Evolutionary conservation across 148 eudicot species (phyloP), one percentile per base, ranked within the genome.

Genomic region (Dianthus caryophyllus): DNA sequence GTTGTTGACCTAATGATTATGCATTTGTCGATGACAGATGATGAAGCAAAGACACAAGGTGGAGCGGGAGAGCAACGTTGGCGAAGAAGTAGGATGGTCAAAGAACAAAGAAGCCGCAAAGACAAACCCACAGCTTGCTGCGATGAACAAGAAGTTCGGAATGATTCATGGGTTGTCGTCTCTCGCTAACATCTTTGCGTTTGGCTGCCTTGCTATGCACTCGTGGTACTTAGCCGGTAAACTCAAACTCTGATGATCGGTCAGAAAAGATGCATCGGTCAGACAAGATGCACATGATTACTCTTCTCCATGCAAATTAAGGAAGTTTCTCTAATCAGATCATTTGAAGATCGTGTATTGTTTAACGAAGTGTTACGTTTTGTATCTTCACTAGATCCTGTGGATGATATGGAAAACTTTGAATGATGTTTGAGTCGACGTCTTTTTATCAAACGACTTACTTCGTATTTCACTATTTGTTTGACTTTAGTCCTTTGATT

Each of bases 121-220:
- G 82, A 57, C 43, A 11, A 87, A 89, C 79, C 89, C 96, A 60
- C 76, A 87, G 76, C 91, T 92, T 30, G 88, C 84, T 33, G 84
- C 88, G 0, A 89, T 94, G 92, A 94, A 94, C 93, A 94, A 94
- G 89, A 90, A 90, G 76, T 94, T 94, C 39, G 99, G 97, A 27
- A 94, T 86, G 97, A 83, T 90, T 73, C 99, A 94, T 41, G 97
- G 97, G 27, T 71, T 94, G 53, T 86, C 99, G 29, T 86, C 96
- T 57, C 82, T 90, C 4, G 90, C 97, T 24, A 90, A 88, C 80
- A 85, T 94, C 20, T 25, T 88, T n/a, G 70, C 99, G 52, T 94
- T 90, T 51, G 97, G 96, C 48, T 83, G 96, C 71, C 93, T 94
- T 44, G 91, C 96, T 21, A 76, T 94, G 86, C 99, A 94, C 68